These are phyloP conservation scores for Amyloporia xantha DNA, from an alignment of 768 basidiomycete species.

Conservation along the genomic window DNA sequence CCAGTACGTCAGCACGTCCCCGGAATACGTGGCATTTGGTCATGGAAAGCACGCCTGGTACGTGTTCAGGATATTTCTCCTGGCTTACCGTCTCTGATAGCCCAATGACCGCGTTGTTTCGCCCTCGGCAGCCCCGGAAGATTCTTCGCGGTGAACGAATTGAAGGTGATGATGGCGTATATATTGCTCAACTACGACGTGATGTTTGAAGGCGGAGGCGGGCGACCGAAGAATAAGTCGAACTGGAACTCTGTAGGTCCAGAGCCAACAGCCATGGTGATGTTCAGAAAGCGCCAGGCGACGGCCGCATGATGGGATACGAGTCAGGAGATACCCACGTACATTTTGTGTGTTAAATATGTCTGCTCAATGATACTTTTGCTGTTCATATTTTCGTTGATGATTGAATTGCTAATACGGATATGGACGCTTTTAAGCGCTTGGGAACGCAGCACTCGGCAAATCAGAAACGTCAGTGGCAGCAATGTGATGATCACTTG, in stretches of 20 bases:
- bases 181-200: conserved; percentile 34
- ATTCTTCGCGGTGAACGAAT: conserved; percentile 34
- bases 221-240: conserved; percentile 13
- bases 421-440: too few relatives aligned
- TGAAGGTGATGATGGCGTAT: conserved; percentile 26
- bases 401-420: too few relatives aligned
- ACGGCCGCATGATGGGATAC: not conserved
- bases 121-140: conserved; percentile 31
- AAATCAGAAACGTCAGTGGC: too few relatives aligned
- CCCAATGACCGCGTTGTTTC: conserved; percentile 1
- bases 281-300: conserved; percentile 23
- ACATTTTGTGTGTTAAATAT: too few relatives aligned
- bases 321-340: too few relatives aligned
- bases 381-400: too few relatives aligned
- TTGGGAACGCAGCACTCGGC: too few relatives aligned
- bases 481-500: too few relatives aligned
- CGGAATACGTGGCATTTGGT: conserved; percentile 22
- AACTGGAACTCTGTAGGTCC: conserved; percentile 13
- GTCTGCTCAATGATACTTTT: too few relatives aligned
- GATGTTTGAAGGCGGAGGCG: conserved; percentile 13
- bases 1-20: conserved; percentile 28
- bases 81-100: not conserved
- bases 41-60: conserved; percentile 25
- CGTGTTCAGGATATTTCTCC: conserved; percentile 7
- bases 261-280: conserved; percentile 10